These are phyloP conservation scores for Inonotus obliquus DNA, from an alignment of 1,284 basidiomycete species.

Conservation along the genomic window DNA sequence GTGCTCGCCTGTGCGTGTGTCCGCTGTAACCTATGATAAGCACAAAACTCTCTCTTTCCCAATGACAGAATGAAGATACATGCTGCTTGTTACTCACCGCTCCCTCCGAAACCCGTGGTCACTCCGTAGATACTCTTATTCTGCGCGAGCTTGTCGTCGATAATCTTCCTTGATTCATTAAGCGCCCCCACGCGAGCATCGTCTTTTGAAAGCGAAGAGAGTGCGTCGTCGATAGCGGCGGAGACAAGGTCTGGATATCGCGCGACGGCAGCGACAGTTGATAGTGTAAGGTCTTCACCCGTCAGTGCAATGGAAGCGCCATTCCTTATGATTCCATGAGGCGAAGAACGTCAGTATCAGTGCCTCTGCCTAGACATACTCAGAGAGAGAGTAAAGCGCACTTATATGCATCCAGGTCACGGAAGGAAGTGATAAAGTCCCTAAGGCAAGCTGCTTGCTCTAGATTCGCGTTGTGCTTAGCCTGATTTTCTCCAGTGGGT, in stretches of 20 bases:
- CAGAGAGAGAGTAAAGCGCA: conserved; percentile 28
- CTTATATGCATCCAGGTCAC: conserved; percentile 54
- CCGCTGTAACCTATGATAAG: conserved; percentile 35
- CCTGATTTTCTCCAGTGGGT: neutral
- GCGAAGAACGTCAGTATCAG: neutral
- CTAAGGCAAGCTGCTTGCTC: conserved; percentile 26
- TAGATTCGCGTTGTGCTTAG: neutral
- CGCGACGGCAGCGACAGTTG: conserved; percentile 68
- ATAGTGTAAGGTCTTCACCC: conserved; percentile 66
- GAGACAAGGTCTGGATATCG: conserved; percentile 53
- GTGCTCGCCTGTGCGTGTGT: conserved; percentile 68
- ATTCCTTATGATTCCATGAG: conserved; percentile 33
- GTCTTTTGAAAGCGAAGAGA: conserved; percentile 14
- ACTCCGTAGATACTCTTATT: conserved; percentile 77
- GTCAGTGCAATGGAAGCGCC: conserved; percentile 61
- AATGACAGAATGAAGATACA: neutral
- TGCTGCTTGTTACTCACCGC: conserved; percentile 43
- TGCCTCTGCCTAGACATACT: neutral
- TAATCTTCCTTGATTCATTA: conserved; percentile 52
- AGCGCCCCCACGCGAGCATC: conserved; percentile 42
- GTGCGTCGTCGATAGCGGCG: conserved; percentile 44
- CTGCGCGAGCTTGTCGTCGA: conserved; percentile 61
- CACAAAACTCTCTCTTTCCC: conserved; percentile 21
- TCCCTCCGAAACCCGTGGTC: conserved; percentile 79
- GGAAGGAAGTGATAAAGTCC: conserved; percentile 44